Evolutionary conservation across 306 rosid species (phyloP), one percentile per base, ranked within the genome.

Genomic region (Pterocarpus macrocarpus): DNA sequence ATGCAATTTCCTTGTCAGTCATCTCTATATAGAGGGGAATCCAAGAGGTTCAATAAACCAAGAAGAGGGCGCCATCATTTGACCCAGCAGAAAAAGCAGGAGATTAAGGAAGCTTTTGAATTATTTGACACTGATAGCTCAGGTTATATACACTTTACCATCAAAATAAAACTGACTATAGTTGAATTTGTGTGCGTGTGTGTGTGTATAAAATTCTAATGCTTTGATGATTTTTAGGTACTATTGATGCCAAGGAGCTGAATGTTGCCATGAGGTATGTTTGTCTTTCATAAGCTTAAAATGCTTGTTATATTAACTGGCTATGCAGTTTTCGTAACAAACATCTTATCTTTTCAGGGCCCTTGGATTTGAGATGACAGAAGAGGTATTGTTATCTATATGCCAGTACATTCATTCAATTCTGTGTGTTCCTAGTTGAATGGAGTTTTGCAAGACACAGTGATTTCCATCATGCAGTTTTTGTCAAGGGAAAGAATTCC

Each of bases 291-390:
- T 47, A 49, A 22, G 34, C 63, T 41, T 14, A 34, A 52, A 32
- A 62, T 83, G 33, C 43, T 59, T 76, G 4, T 44, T 50, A 67
- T 68, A 63, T 83, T 69, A 2, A 41, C 69, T 71, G 11, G 36
- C 45, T 64, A 2, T 76, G 64, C 66, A 78, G 38, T 55, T 50
- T 66, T 28, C 28, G 13, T 66, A 22, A 81, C 75, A 34, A 38
- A 71, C 45, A 53, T 79, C 36, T 86, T 84, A n/a, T 80, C 39
- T 78, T 88, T 57, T 65, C 90, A 95, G 99, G 97, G 99, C 99
- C 55, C 98, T 95, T 73, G 99, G 98, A 59, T 93, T 95, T 80
- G 99, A 95, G 90, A 95, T 95, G 99, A 95, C 97, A 9, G 99
- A 95, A 58, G 93, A 91, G 97, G 99, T 95, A 89, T 82, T 55